phyloP scores from a whole-genome alignment of 129 eudicot species.

The Pseudognaphalium luteoalbum region DNA sequence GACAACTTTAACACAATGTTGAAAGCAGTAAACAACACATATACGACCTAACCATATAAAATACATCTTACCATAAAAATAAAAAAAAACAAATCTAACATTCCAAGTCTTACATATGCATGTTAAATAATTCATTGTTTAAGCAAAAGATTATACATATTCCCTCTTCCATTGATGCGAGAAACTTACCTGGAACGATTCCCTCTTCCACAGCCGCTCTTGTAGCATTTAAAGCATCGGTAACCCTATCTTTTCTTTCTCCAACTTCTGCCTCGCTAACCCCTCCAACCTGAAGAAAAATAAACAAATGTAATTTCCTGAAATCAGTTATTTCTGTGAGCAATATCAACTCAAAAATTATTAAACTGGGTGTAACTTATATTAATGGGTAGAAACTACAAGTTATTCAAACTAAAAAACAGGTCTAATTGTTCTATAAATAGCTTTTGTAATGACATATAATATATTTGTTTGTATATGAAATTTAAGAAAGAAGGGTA shows the following conservation, averaged over 20 bases:
- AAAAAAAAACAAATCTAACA: too few species aligned
- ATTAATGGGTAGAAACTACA: background rate
- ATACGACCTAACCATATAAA: too few species aligned
- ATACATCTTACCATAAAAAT: too few species aligned
- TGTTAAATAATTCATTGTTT: background rate
- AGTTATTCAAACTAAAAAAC: too few species aligned
- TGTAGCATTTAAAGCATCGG: constrained; percentile 95
- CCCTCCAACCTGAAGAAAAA: constrained; percentile 76
- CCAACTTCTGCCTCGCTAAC: constrained; percentile 95
- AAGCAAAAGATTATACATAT: background rate
- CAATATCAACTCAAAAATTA: background rate
- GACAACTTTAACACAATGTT: too few species aligned
- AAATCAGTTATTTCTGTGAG: background rate
- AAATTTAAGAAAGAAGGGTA: background rate
- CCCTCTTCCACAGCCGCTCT: constrained; percentile 97
- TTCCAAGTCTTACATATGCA: background rate
- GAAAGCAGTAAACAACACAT: too few species aligned
- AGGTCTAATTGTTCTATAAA: background rate
- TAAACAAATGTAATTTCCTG: background rate
- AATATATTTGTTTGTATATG: background rate
- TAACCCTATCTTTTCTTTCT: constrained; percentile 93
- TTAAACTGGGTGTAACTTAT: background rate
- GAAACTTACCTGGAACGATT: constrained; percentile 72
- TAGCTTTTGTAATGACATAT: background rate
- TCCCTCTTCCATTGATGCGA: background rate